phyloP scores from a whole-genome alignment of 148 eudicot genomes.

The Gaultheria prostrata region DNA sequence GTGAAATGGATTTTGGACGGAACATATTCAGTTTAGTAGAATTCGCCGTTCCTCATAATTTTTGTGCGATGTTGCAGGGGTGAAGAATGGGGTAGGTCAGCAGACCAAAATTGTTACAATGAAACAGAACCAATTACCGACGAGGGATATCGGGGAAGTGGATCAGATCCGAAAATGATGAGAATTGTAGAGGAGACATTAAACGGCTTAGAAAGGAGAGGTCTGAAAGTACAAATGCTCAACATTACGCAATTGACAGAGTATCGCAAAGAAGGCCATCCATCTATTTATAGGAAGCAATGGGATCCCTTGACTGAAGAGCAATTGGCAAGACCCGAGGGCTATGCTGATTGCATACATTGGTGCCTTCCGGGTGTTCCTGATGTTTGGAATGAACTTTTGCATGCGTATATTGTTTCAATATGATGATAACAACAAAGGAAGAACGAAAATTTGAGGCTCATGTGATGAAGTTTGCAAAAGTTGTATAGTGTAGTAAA shows the following conservation, averaged over 20 bases:
- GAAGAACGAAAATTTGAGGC: not conserved
- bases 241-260: slow-evolving; percentile 18
- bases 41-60: not conserved
- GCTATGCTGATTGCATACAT: slow-evolving; percentile 27
- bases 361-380: slow-evolving; percentile 37
- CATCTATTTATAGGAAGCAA: slow-evolving; percentile 19
- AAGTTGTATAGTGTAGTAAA: not conserved
- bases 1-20: no score
- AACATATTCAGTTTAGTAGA: no score
- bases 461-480: not conserved
- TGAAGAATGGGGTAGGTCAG: not conserved
- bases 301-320: slow-evolving; percentile 26
- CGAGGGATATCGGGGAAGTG: slow-evolving; percentile 3
- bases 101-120: not conserved
- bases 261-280: slow-evolving; percentile 19
- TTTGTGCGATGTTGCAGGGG: not conserved
- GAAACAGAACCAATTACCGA: not conserved
- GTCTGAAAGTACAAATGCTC: slow-evolving; percentile 13
- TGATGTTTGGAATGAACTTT: slow-evolving; percentile 30
- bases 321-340: slow-evolving; percentile 16
- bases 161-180: not conserved
- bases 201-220: slow-evolving; percentile 1
- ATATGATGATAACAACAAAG: not conserved
- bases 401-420: slow-evolving; percentile 22
- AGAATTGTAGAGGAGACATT: not conserved